Conservation (phyloP, 2,329 filamentous ascomycete genomes). For the Zalaria obscura region DNA sequence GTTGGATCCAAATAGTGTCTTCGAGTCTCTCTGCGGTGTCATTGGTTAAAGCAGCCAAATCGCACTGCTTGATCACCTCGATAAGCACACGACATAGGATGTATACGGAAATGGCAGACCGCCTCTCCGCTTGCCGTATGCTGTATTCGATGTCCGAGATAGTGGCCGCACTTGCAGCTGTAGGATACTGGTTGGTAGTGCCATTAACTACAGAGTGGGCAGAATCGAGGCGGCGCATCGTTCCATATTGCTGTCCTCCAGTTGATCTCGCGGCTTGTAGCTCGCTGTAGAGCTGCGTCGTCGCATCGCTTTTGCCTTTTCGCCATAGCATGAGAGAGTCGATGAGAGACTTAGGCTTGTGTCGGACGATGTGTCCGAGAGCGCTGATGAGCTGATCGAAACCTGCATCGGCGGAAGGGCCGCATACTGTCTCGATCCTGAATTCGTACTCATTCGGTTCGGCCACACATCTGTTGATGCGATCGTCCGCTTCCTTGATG, state of each 20-base stretch:
- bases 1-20: conserved; percentile 89
- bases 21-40: conserved; percentile 93
- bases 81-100: conserved; percentile 87
- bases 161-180: conserved; percentile 2
- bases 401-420: conserved; percentile 68
- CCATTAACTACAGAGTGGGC: conserved; percentile 5
- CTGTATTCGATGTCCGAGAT: conserved; percentile 15
- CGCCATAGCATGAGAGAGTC: conserved; percentile 98
- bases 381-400: conserved; percentile 94
- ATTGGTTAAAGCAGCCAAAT: conserved; percentile 61
- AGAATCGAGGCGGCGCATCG: conserved; percentile 4
- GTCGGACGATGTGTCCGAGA: conserved; percentile 83
- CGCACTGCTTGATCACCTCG: conserved; percentile 87
- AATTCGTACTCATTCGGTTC: conserved; percentile 68
- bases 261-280: conserved; percentile 5
- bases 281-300: conserved; percentile 26
- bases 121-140: conserved; percentile 45
- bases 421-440: conserved; percentile 78
- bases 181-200: conserved; percentile 4
- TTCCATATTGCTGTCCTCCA: conserved; percentile 1
- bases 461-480: conserved; percentile 78
- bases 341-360: conserved; percentile 88
- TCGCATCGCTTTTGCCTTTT: conserved; percentile 86
- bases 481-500: conserved; percentile 90
- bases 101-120: conserved; percentile 89